Conservation (phyloP, 108 stramenopile species). For the Skeletonema marinoi region DNA sequence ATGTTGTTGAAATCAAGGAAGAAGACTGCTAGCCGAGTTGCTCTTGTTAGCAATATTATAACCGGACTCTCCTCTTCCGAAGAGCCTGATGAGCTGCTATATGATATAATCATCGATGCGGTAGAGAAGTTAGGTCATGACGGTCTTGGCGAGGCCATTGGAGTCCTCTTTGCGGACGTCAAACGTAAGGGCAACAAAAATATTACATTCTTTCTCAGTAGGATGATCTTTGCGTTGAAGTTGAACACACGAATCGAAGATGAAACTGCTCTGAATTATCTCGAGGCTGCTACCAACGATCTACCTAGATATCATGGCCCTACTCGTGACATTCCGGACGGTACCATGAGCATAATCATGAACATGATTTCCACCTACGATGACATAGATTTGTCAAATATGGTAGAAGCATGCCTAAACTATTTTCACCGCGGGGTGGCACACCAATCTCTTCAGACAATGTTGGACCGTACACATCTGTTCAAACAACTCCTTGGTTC, state of each 20-base stretch:
- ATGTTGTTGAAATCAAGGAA: not conserved
- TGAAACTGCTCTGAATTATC: too few relatives aligned
- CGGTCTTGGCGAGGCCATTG: not conserved
- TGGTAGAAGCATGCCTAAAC: not conserved
- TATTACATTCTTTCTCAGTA: constrained; percentile 1
- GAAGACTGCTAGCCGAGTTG: not conserved
- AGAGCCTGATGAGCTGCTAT: not conserved
- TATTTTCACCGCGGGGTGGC: not conserved
- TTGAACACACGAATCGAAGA: not conserved
- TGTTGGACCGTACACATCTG: not conserved
- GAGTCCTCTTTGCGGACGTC: too few relatives aligned
- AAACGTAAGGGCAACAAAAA: too few relatives aligned
- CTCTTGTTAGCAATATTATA: not conserved
- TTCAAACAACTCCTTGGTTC: not conserved
- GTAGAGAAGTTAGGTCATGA: not conserved
- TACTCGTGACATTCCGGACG: too few relatives aligned
- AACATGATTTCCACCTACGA: not conserved
- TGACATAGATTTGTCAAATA: not conserved
- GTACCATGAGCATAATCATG: not conserved
- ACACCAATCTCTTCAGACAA: not conserved
- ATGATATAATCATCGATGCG: not conserved
- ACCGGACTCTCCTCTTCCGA: not conserved
- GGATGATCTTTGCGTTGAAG: constrained; percentile 7
- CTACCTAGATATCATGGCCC: too few relatives aligned
- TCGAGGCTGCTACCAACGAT: too few relatives aligned